A percentile compares a stretch with the other conserved stretches of the same genome.
phyloP scores from a whole-genome alignment of 768 basidiomycete genomes.

The Tricholoma matsutake region DNA sequence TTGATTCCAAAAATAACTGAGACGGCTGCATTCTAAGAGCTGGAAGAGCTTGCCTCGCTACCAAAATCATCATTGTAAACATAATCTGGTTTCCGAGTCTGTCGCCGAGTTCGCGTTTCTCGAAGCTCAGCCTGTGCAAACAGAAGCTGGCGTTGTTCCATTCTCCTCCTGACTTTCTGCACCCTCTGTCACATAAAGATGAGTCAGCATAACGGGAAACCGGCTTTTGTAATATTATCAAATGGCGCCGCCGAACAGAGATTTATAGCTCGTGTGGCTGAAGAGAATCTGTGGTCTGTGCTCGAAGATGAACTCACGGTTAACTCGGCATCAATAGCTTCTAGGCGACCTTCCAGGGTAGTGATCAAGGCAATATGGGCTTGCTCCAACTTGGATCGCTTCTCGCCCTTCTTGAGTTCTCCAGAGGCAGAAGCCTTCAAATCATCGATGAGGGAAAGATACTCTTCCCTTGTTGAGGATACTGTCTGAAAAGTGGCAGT shows the following conservation, averaged over 20 bases:
- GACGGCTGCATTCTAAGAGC: slow-evolving; percentile 12
- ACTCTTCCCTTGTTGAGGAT: slow-evolving; percentile 73
- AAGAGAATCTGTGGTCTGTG: slow-evolving; percentile 7
- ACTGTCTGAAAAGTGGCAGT: slow-evolving; percentile 71
- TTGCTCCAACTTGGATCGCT: slow-evolving; percentile 52
- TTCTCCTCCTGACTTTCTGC: slow-evolving; percentile 63
- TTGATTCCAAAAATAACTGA: slow-evolving; percentile 32
- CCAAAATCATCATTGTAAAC: slow-evolving; percentile 66
- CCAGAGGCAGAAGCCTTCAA: slow-evolving; percentile 52
- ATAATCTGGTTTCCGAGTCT: slow-evolving; percentile 75
- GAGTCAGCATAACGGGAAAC: slow-evolving; percentile 7
- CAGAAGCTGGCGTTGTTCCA: slow-evolving; percentile 62
- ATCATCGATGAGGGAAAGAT: slow-evolving; percentile 57
- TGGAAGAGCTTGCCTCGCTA: slow-evolving; percentile 54
- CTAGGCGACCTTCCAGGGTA: slow-evolving; percentile 60
- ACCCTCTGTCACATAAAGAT: slow-evolving; percentile 50
- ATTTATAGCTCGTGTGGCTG: slow-evolving; percentile 1
- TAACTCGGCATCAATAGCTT: slow-evolving; percentile 65
- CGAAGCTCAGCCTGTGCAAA: slow-evolving; percentile 76
- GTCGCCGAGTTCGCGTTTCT: slow-evolving; percentile 74
- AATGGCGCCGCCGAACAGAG: not conserved
- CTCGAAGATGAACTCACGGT: slow-evolving; percentile 49
- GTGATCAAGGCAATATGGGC: slow-evolving; percentile 61
- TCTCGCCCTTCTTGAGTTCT: slow-evolving; percentile 44
- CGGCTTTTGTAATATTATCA: slow-evolving; percentile 5